Base-by-base conservation (phyloP, 2,329 filamentous ascomycete genomes). In the Arthrobotrys sinensis region DNA sequence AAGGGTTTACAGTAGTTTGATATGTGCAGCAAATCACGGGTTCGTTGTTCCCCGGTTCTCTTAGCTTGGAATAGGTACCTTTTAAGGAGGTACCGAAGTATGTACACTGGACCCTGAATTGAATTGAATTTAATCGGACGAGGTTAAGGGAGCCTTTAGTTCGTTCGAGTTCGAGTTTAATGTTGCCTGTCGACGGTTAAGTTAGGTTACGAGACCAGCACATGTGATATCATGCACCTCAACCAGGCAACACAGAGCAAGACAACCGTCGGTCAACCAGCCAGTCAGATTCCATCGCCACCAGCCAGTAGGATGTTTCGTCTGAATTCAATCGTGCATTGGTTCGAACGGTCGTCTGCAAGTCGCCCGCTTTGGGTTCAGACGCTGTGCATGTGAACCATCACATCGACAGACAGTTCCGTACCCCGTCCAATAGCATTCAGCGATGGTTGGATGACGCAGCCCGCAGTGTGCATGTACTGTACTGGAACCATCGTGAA, bases 401-500 rank as follows among this genome's bases (percentile, higher is more conserved):
- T 65, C 36, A 24, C 68, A 12, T 32, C 24, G 5, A 16, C 16
- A 21, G 38, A 11, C 36, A 14, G 48, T 46, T 14, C 14, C 43
- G 14, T 43, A 28, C 46, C 40, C 28, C 10, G 40, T 46, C 68
- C 68, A 64, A 72, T 65, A 45, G 45, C 19, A 72, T 43, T 11
- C 16, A n/a, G 14, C 32, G n/a, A 34, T 45, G n/a, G 34, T 21
- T 24, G 24, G 69, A 73, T 73, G 69, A 73, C 69, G 69, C 69
- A 73, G 69, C 50, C 38, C 19, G 40, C 57, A n/a, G 11, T 21
- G 21, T 19, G 34, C 64, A n/a, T n/a, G n/a, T 57, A 24, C 64
- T 46, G 68, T 57, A 14, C 36, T 64, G 60, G 60, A 72, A 72
- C 48, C 46, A 65, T 72, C 68, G 60, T 57, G 57, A 72, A 72